A percentile compares a stretch with the other conserved stretches of the same genome.
Conservation (phyloP, 805 yeast genomes). For the Starmerella davenportii region DNA sequence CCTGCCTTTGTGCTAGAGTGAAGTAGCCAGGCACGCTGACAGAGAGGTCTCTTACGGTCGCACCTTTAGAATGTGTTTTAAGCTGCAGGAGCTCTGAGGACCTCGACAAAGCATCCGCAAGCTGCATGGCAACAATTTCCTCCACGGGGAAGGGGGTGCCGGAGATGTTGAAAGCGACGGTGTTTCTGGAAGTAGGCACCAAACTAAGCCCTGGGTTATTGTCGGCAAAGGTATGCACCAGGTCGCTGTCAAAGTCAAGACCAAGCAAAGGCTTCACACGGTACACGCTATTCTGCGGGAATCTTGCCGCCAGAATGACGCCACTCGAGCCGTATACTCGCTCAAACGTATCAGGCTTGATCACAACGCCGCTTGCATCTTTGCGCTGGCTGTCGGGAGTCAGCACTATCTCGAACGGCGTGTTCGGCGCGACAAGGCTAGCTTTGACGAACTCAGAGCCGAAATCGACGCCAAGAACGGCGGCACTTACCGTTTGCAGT, state of each 20-base stretch:
- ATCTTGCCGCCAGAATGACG: conserved; percentile 46
- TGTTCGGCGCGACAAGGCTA: conserved; percentile 75
- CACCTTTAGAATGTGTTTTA: conserved; percentile 28
- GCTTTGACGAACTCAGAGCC: conserved; percentile 83
- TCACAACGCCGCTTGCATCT: conserved; percentile 61
- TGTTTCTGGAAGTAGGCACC: conserved; percentile 29
- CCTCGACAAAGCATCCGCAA: conserved; percentile 45
- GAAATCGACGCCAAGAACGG: conserved; percentile 72
- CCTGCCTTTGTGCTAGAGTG: conserved; percentile 43
- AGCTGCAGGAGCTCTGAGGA: conserved; percentile 44
- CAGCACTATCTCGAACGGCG: conserved; percentile 69
- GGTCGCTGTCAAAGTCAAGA: conserved; percentile 27
- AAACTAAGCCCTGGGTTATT: conserved; percentile 44
- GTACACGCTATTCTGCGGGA: conserved; percentile 51
- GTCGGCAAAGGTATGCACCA: conserved; percentile 30
- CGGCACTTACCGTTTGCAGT: conserved; percentile 25
- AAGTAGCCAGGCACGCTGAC: conserved; percentile 64
- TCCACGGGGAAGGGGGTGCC: conserved; percentile 42
- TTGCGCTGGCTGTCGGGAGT: conserved; percentile 86
- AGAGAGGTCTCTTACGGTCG: conserved; percentile 41
- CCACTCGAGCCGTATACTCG: conserved; percentile 69
- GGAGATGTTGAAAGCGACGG: conserved; percentile 40
- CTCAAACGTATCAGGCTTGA: conserved; percentile 28
- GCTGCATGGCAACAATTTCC: conserved; percentile 69
- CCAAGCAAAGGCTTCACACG: conserved; percentile 62